phyloP scores from a whole-genome alignment of 164 flowering plant genomes.

The Sedum album region DNA sequence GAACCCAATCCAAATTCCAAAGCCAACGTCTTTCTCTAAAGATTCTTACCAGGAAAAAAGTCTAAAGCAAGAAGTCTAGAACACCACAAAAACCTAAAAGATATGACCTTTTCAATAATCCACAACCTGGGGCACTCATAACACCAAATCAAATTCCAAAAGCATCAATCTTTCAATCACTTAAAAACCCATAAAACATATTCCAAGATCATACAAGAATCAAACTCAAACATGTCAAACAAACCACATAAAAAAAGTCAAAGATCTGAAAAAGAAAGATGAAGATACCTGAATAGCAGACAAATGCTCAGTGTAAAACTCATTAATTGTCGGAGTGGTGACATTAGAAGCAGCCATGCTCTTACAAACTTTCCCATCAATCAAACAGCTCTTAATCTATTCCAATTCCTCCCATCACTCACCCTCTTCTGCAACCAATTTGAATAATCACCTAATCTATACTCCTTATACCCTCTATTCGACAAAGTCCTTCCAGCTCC shows the following conservation, averaged over 20 bases:
- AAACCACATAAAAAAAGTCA: background rate
- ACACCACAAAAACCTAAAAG: no score
- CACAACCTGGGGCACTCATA: no score
- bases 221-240: background rate
- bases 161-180: no score
- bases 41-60: no score
- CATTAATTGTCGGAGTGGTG: constrained; percentile 8
- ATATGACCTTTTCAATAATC: no score
- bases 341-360: constrained; percentile 11
- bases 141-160: background rate
- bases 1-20: no score
- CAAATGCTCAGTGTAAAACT: constrained; percentile 30
- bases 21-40: no score
- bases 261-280: background rate
- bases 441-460: constrained; percentile 55
- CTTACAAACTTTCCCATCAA: constrained; percentile 40
- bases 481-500: constrained; percentile 51
- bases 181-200: background rate
- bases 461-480: constrained; percentile 50
- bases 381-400: constrained; percentile 48
- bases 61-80: no score
- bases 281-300: constrained; percentile 49
- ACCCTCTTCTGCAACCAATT: constrained; percentile 62
- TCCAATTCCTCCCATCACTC: constrained; percentile 37
- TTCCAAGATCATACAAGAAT: background rate